phyloP scores from a whole-genome alignment of 179 eudicot species.

The Drosera spatulata region DNA sequence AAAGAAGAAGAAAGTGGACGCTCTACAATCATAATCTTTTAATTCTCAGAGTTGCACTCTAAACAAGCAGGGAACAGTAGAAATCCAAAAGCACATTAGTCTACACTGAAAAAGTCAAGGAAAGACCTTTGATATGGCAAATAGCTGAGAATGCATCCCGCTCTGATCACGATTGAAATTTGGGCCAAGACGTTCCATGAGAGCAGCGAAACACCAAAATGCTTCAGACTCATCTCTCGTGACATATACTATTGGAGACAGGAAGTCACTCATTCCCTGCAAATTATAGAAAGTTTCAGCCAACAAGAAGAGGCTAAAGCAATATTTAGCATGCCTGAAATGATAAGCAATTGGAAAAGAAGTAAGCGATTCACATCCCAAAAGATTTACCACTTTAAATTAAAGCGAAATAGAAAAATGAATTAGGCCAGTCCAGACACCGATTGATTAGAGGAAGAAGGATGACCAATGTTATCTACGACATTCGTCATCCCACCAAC shows the following conservation, averaged over 20 bases:
- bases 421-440: too few relatives aligned
- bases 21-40: too few relatives aligned
- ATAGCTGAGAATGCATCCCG: conserved; percentile 97
- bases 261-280: conserved; percentile 96
- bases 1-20: too few relatives aligned
- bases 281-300: background rate
- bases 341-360: background rate
- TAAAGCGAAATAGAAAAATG: too few relatives aligned
- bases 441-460: too few relatives aligned
- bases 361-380: background rate
- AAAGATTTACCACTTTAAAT: too few relatives aligned
- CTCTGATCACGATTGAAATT: conserved; percentile 97
- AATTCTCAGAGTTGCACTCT: too few relatives aligned
- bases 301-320: background rate
- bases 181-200: conserved; percentile 96
- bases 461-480: too few relatives aligned
- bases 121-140: conserved; percentile 85
- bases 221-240: conserved; percentile 87
- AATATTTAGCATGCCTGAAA: background rate
- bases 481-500: too few relatives aligned
- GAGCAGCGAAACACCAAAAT: conserved; percentile 93
- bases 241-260: conserved; percentile 77
- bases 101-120: background rate
- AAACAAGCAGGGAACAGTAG: too few relatives aligned
- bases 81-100: background rate